A percentile compares a stretch with the other conserved stretches of the same genome.
Evolutionary conservation across 75 land plant genomes (phyloP).

Genomic region (Cryptomeria japonica): DNA sequence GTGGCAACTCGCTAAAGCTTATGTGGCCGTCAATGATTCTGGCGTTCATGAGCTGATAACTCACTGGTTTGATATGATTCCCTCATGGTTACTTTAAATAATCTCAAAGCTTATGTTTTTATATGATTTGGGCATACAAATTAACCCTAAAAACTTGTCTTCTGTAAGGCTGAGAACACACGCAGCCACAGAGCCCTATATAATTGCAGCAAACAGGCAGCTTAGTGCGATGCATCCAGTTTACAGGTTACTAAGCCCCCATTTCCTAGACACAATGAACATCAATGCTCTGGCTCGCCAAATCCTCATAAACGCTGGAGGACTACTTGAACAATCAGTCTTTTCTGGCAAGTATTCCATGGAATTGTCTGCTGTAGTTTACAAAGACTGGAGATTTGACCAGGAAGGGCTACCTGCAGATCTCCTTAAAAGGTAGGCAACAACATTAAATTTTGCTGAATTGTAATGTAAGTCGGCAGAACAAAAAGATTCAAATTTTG

Average conservation of each 20-base stretch:
- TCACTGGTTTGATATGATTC: constrained; percentile 27
- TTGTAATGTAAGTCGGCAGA: no score
- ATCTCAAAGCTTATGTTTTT: not conserved
- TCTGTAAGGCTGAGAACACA: constrained; percentile 68
- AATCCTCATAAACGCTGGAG: constrained; percentile 53
- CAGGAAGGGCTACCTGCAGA: constrained; percentile 57
- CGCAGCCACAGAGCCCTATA: constrained; percentile 58
- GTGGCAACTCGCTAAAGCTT: constrained; percentile 32
- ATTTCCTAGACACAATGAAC: constrained; percentile 61
- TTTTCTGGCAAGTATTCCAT: constrained; percentile 34
- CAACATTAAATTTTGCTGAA: no score
- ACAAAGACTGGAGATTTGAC: constrained; percentile 63
- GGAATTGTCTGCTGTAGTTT: constrained; percentile 56
- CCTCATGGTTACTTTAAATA: not conserved
- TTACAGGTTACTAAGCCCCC: constrained; percentile 59
- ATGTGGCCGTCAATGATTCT: constrained; percentile 23
- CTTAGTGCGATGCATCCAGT: constrained; percentile 71
- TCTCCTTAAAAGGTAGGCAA: constrained; percentile 42
- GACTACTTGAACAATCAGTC: constrained; percentile 54
- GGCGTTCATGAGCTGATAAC: constrained; percentile 24
- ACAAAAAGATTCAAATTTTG: no score
- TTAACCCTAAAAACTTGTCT: not conserved
- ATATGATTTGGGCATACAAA: not conserved
- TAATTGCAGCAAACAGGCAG: constrained; percentile 65
- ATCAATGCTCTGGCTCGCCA: constrained; percentile 69